These are phyloP conservation scores for Tetraselmis striata DNA, from an alignment of 139 green algal species.

Conservation along the genomic window DNA sequence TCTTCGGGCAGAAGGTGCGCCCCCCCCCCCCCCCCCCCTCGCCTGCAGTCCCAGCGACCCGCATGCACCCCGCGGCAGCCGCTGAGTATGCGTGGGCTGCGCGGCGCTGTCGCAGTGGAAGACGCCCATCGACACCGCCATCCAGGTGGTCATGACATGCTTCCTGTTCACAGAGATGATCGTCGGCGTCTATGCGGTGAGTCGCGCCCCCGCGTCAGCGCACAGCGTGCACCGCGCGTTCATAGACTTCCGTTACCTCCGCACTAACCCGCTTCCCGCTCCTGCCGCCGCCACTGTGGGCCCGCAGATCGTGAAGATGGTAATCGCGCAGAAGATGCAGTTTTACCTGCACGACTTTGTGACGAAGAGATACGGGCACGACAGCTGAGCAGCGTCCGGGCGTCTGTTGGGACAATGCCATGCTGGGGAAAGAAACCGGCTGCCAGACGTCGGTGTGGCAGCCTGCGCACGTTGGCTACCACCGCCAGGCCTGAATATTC, in stretches of 20 bases:
- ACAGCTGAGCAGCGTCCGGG: too few relatives aligned
- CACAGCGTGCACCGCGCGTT: too few relatives aligned
- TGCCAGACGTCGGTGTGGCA: too few relatives aligned
- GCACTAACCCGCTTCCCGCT: too few relatives aligned
- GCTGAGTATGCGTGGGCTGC: neutral
- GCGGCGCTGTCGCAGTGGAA: constrained; percentile 1
- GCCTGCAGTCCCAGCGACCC: neutral
- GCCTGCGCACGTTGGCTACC: too few relatives aligned
- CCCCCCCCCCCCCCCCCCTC: neutral
- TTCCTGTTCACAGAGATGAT: constrained; percentile 22
- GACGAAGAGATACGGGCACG: constrained; percentile 21
- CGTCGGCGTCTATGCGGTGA: constrained; percentile 16
- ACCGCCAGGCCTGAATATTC: too few relatives aligned
- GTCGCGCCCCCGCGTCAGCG: neutral
- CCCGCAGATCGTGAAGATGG: constrained; percentile 14
- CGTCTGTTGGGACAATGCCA: too few relatives aligned
- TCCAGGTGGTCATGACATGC: constrained; percentile 18
- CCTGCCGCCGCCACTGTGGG: neutral
- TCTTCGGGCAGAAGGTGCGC: constrained; percentile 26
- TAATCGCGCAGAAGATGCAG: constrained; percentile 28
- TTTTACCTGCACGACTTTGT: constrained; percentile 36
- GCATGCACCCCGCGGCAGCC: neutral
- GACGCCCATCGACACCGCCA: constrained; percentile 19
- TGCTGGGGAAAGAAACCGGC: too few relatives aligned
- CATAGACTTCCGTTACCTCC: too few relatives aligned